phyloP scores from a whole-genome alignment of 257 asterid genomes.

The Solanum virginianum region DNA sequence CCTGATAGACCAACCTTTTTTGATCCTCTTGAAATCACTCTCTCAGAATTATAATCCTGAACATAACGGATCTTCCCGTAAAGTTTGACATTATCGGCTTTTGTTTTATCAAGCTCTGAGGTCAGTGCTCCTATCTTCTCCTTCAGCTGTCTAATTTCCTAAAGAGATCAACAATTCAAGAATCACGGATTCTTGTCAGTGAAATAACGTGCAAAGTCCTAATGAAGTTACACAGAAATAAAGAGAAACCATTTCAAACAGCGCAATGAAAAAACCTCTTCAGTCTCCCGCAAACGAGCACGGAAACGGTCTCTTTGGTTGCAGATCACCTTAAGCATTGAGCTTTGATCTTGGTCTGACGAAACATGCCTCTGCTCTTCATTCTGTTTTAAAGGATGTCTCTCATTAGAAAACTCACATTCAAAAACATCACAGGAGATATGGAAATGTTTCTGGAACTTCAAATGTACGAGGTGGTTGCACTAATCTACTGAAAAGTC shows the following conservation, averaged over 20 bases:
- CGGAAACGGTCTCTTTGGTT: constrained; percentile 96
- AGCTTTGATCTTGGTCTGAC: constrained; percentile 79
- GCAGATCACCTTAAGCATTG: constrained; percentile 99
- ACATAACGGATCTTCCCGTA: constrained; percentile 95
- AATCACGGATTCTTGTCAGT: background rate
- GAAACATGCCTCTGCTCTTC: constrained; percentile 59
- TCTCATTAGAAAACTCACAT: background rate
- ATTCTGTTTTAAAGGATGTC: constrained; percentile 30
- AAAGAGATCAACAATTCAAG: constrained; percentile 9
- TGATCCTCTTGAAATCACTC: constrained; percentile 92
- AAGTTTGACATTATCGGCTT: constrained; percentile 95
- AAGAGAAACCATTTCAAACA: background rate
- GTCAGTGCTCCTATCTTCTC: constrained; percentile 78
- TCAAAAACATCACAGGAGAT: background rate
- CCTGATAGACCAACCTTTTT: constrained; percentile 60
- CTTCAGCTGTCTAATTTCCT: constrained; percentile 92
- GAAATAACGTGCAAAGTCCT: background rate
- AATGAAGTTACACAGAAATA: background rate
- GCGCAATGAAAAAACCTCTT: constrained; percentile 47
- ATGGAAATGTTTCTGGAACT: background rate
- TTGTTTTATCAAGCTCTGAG: constrained; percentile 83
- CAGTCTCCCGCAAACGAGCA: constrained; percentile 91
- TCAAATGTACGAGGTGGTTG: background rate
- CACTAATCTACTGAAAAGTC: background rate
- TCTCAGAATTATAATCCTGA: constrained; percentile 96